Evolutionary conservation across 805 yeast species (phyloP).

Genomic region (Pachysolen tannophilus): DNA sequence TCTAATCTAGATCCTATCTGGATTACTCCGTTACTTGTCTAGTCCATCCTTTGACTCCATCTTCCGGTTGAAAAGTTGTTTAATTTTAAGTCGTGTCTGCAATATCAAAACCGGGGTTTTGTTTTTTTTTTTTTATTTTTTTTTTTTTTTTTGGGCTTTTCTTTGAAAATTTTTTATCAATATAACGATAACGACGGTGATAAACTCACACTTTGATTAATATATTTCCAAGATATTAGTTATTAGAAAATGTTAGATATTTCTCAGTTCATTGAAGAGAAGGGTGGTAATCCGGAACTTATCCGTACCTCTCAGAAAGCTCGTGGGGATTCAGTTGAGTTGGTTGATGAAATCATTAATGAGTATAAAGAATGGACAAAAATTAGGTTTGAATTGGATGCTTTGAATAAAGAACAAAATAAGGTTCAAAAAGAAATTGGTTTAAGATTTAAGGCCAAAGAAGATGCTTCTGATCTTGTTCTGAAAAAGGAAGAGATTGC

Average conservation of each 20-base stretch:
- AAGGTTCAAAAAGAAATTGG: constrained; percentile 92
- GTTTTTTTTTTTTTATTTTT: no score
- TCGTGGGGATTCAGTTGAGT: constrained; percentile 89
- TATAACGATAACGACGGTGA: no score
- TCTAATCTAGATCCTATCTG: no score
- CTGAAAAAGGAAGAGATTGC: constrained; percentile 72
- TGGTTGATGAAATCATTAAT: constrained; percentile 89
- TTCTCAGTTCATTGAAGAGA: constrained; percentile 84
- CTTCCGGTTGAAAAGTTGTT: no score
- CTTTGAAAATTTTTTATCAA: no score
- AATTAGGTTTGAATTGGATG: constrained; percentile 85
- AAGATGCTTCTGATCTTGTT: constrained; percentile 81
- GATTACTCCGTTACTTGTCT: no score
- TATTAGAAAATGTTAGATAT: constrained; percentile 72
- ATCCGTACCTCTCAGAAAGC: constrained; percentile 86
- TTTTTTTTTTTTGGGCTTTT: no score
- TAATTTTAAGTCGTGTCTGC: no score
- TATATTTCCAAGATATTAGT: not conserved
- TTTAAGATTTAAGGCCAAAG: constrained; percentile 85
- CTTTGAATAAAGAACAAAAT: constrained; percentile 80
- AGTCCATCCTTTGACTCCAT: no score
- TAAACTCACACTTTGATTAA: no score
- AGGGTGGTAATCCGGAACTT: constrained; percentile 91
- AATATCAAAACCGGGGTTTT: no score
- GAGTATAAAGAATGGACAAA: constrained; percentile 92